These are phyloP conservation scores for Penicillium cataractarum DNA, from an alignment of 495 filamentous ascomycete genomes.

Conservation along the genomic window DNA sequence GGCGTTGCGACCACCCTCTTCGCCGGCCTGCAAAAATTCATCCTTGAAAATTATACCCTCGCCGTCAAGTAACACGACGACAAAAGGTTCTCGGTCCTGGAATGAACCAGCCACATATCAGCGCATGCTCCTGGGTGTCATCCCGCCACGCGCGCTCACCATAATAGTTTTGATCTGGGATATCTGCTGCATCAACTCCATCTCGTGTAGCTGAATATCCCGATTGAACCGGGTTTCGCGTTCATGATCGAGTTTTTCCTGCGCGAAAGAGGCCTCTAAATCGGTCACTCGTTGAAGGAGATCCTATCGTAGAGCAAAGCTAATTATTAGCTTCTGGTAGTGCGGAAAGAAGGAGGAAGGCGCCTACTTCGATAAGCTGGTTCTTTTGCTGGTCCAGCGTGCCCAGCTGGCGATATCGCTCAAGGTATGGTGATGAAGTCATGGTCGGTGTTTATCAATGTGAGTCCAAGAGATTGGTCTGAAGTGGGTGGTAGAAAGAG, in stretches of 20 bases:
- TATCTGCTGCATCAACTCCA: conserved; percentile 56
- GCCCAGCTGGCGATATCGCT: conserved; percentile 53
- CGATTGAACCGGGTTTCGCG: conserved; percentile 60
- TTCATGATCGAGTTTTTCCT: conserved; percentile 55
- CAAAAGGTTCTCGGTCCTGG: conserved; percentile 75
- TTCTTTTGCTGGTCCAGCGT: conserved; percentile 55
- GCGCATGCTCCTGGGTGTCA: conserved; percentile 11
- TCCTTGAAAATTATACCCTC: conserved; percentile 79
- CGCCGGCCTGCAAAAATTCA: conserved; percentile 61
- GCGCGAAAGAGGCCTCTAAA: conserved; percentile 50
- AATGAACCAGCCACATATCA: conserved; percentile 28
- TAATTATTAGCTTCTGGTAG: conserved; percentile 20
- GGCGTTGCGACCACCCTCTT: conserved; percentile 71
- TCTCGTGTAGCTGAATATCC: conserved; percentile 56
- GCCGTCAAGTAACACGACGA: conserved; percentile 76
- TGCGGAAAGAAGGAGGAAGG: conserved; percentile 12
- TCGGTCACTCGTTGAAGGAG: conserved; percentile 52
- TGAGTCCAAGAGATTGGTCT: conserved; percentile 1
- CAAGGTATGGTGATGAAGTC: conserved; percentile 41
- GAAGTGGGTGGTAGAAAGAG: conserved; percentile 6
- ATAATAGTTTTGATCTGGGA: conserved; percentile 53
- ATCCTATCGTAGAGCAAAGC: conserved; percentile 41
- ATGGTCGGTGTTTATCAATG: conserved; percentile 23
- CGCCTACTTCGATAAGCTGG: conserved; percentile 54
- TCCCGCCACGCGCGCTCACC: conserved; percentile 36